Evolutionary conservation across 2,329 filamentous ascomycete species (phyloP), one percentile per base, ranked within the genome.

Genomic region (Colletotrichum cereale): DNA sequence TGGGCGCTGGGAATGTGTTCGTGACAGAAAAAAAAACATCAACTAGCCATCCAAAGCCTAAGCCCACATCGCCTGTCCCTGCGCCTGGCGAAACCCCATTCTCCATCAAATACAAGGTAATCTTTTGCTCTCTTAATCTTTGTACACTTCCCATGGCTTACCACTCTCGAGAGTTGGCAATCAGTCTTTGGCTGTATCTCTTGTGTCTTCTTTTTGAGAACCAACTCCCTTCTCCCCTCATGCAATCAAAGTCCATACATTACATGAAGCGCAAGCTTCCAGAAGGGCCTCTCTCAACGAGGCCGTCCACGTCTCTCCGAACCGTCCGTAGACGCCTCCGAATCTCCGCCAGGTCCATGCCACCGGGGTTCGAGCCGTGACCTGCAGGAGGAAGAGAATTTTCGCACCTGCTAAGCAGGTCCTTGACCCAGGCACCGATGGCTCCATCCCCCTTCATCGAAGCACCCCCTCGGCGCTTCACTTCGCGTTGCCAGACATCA

Each of bases 381-480:
- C 82, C 78, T 18, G 81, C 74, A 63, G 80, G 80, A 62, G 82
- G 80, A 38, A 86, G 76, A 34, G 83, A 83, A 36, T 80, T 79
- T 72, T 89, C 87, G 71, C 87, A 88, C 61, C 85, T 81, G 55
- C 79, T 80, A 52, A 90, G 80, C 47, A 90, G 79, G 38, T 89
- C 87, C 29, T 81, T 81, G 34, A 88, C 83, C 76, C 85, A 86
- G 5, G 77, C 77, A 8, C 82, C 80, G 31, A 86, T 82, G 10
- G 79, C 77, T 2, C 79, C 80, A 6, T 78, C 73, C 18, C 82
- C 80, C 75, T 82, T 83, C 62, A 78, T 78, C 47, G 78, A 77
- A 14, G 74, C 75, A 55, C 82, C 84, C 61, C 84, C 85, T 21
- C 84, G 82, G 57, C 86, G 80, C 74, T 86, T 84, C 7, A 85